Base-by-base conservation (phyloP, 2,329 filamentous ascomycete genomes). In the Diplodia corticola region DNA sequence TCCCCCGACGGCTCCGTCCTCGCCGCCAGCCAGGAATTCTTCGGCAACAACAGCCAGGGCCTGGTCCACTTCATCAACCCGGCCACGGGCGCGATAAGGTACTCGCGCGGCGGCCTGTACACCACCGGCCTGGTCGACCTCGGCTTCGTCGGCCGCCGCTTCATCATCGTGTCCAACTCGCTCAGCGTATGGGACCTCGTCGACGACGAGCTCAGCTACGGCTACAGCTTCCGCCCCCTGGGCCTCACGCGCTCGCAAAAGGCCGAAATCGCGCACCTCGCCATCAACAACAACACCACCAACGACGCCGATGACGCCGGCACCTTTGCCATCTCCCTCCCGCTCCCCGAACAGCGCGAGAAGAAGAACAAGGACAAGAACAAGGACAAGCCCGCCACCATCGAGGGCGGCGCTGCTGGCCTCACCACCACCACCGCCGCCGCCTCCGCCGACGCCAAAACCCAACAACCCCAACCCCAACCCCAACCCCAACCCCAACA, bases 131-230 rank as follows among this genome's bases (percentile, higher is more conserved):
- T 93, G 7, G 85, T 88, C 66, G 86, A 86, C n/a, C 78, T 96
- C 33, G 87, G 84, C 5, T 89, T 96, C 63, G 79, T 95, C 2
- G 89, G 88, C 2, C 88, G 89, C 26, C 89, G 90, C 73, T 80
- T 99, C 20, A 82, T 98, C 66, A 85, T 91, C 53, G 80, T 97
- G 1, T 92, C 92, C 0, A 84, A 89, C 50, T 85, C 87, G 30
- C 83, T 97, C 9, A 83, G 87, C 48, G 89, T 97, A 40, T 97
- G 92, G 82, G 91, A 99, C 76, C 85, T 96, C 12, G 91, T 98
- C 7, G 84, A 88, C 60, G 91, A 96, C 72, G 85, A 89, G 71
- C 83, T 93, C 54, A 85, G 86, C 40, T 92, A 90, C 73, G 87
- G 86, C 57, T 82, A 90, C 60, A 80, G 84, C 28, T 79, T 93